Conservation (phyloP, 2,329 filamentous ascomycete species). For the Penicillium sp. region DNA sequence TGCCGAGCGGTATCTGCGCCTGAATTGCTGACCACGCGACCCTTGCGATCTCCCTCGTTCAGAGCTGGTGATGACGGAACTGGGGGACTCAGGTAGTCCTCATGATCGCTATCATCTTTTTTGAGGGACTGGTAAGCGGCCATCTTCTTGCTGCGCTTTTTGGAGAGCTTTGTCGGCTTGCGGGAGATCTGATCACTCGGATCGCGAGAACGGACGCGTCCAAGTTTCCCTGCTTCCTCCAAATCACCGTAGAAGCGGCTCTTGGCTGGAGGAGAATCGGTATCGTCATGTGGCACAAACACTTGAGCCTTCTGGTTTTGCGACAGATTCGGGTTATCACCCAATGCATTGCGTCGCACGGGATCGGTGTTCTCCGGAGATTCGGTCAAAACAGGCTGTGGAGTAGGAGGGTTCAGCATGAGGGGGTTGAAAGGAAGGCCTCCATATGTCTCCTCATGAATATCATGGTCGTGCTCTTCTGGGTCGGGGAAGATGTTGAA, state of each 20-base stretch:
- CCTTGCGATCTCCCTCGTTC: slow-evolving; percentile 40
- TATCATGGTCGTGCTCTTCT: slow-evolving; percentile 28
- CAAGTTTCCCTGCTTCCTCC: slow-evolving; percentile 25
- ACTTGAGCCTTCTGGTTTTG: slow-evolving; percentile 25
- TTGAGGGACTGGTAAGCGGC: slow-evolving; percentile 37
- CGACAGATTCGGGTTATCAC: slow-evolving; percentile 36
- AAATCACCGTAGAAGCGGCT: slow-evolving; percentile 42
- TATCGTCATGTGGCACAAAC: slow-evolving; percentile 19
- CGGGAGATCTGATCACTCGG: slow-evolving; percentile 23
- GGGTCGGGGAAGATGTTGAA: slow-evolving; percentile 36
- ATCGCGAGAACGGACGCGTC: slow-evolving; percentile 22
- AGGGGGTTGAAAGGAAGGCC: slow-evolving; percentile 41
- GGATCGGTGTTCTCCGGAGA: slow-evolving; percentile 24
- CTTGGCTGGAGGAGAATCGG: slow-evolving; percentile 33
- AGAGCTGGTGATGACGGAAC: slow-evolving; percentile 9
- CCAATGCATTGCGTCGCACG: slow-evolving; percentile 32
- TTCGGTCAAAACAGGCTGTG: slow-evolving; percentile 31
- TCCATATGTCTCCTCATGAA: slow-evolving; percentile 20
- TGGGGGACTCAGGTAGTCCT: slow-evolving; percentile 12
- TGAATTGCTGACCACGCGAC: slow-evolving; percentile 45
- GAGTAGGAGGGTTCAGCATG: slow-evolving; percentile 48
- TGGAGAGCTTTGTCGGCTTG: slow-evolving; percentile 33
- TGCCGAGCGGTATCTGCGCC: slow-evolving; percentile 35
- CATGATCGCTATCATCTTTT: slow-evolving; percentile 27
- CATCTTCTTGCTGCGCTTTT: slow-evolving; percentile 34